A percentile compares a stretch with the other conserved stretches of the same genome.
These are phyloP conservation scores for Seminavis robusta DNA, from an alignment of 108 stramenopile species.

Conservation along the genomic window DNA sequence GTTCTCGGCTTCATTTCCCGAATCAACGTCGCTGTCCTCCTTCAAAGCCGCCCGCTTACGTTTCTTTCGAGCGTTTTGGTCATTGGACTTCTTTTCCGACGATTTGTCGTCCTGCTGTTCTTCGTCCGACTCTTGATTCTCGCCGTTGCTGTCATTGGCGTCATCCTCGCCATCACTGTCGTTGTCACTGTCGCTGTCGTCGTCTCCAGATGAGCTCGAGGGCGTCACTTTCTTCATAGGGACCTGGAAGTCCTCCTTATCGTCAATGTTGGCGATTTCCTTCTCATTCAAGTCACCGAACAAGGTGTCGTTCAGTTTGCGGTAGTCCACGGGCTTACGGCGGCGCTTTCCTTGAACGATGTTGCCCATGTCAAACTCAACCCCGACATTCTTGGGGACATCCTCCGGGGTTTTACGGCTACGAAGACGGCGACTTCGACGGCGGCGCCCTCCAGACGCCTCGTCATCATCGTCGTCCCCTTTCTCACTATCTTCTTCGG, in stretches of 20 bases:
- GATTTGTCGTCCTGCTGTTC: conserved; percentile 1
- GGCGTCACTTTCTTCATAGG: conserved; percentile 1
- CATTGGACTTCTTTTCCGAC: no score
- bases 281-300: conserved; percentile 70
- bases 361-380: conserved; percentile 63
- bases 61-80: no score
- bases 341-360: conserved; percentile 77
- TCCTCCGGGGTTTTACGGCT: neutral
- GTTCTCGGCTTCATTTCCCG: no score
- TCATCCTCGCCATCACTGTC: conserved; percentile 17
- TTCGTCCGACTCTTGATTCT: conserved; percentile 6
- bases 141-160: conserved; percentile 8
- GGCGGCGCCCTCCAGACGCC: neutral
- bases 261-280: conserved; percentile 48
- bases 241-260: conserved; percentile 29
- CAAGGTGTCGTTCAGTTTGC: conserved; percentile 65
- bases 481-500: conserved; percentile 16
- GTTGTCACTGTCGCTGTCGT: conserved; percentile 14
- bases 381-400: neutral
- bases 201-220: conserved; percentile 4
- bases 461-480: neutral
- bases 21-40: no score
- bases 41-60: no score
- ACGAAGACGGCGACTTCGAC: conserved; percentile 20
- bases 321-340: conserved; percentile 71